Conservation (phyloP, 1,139 yeast genomes). For the Yamadazyma membranifaciens region DNA sequence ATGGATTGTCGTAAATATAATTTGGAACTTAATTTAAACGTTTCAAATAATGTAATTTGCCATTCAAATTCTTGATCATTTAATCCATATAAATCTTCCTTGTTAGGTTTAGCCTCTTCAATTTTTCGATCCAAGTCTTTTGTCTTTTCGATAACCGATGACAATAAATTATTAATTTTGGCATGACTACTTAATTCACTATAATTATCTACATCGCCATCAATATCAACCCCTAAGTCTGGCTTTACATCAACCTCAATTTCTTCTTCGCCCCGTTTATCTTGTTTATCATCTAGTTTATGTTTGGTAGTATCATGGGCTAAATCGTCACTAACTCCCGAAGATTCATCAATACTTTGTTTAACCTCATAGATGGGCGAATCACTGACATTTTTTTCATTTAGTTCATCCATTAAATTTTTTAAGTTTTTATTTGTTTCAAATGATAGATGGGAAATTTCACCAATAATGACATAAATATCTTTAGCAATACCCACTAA, state of each 20-base stretch:
- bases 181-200: slow-evolving; percentile 21
- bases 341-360: background rate
- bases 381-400: slow-evolving; percentile 11
- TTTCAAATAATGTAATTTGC: slow-evolving; percentile 70
- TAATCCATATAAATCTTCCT: slow-evolving; percentile 46
- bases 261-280: too few species aligned
- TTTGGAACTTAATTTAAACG: slow-evolving; percentile 68
- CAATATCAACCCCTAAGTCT: too few species aligned
- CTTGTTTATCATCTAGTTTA: too few species aligned
- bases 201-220: slow-evolving; percentile 12
- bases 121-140: slow-evolving; percentile 49
- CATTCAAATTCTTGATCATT: slow-evolving; percentile 57
- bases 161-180: slow-evolving; percentile 15
- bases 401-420: slow-evolving; percentile 12
- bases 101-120: slow-evolving; percentile 53
- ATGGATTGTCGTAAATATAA: slow-evolving; percentile 67
- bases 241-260: too few species aligned
- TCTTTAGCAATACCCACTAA: slow-evolving; percentile 72
- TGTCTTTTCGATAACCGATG: slow-evolving; percentile 34
- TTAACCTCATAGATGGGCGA: slow-evolving; percentile 9
- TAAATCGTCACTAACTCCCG: background rate
- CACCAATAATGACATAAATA: slow-evolving; percentile 63
- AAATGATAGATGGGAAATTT: slow-evolving; percentile 61
- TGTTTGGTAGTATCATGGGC: background rate
- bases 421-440: slow-evolving; percentile 39